Percentiles rank a stretch among this genome's conserved stretches.
Conservation (phyloP, 257 asterid species). For the Fraxinus pennsylvanica region DNA sequence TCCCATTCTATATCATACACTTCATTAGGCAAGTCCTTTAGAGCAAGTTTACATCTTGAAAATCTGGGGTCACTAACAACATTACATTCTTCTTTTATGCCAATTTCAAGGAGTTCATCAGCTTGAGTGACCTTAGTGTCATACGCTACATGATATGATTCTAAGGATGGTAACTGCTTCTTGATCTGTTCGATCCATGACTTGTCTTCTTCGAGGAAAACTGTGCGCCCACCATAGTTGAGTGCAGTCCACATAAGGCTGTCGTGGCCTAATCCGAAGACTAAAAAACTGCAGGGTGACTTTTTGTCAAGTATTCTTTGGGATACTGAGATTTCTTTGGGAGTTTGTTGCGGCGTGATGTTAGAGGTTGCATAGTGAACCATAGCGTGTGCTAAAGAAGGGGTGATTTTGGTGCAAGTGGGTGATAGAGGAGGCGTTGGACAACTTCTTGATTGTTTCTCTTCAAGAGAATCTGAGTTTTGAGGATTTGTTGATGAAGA, state of each 20-base stretch:
- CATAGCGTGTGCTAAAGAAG: slow-evolving; percentile 63
- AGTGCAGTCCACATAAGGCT: slow-evolving; percentile 92
- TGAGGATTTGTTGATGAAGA: background rate
- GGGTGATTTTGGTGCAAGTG: slow-evolving; percentile 64
- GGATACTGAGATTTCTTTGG: slow-evolving; percentile 68
- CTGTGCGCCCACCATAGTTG: slow-evolving; percentile 78
- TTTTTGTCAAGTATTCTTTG: slow-evolving; percentile 56
- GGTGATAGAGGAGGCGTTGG: slow-evolving; percentile 30
- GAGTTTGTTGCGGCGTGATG: slow-evolving; percentile 88
- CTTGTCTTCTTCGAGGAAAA: slow-evolving; percentile 78
- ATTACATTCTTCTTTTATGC: slow-evolving; percentile 53
- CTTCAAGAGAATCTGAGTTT: slow-evolving; percentile 24
- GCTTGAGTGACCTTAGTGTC: slow-evolving; percentile 72
- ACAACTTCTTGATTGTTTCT: slow-evolving; percentile 27
- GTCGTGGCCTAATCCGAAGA: slow-evolving; percentile 84
- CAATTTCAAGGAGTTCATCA: slow-evolving; percentile 57
- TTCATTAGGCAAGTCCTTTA: slow-evolving; percentile 59
- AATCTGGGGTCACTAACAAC: slow-evolving; percentile 65
- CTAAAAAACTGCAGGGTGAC: slow-evolving; percentile 81
- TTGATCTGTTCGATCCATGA: slow-evolving; percentile 70
- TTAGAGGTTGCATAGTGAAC: slow-evolving; percentile 80
- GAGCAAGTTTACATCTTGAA: slow-evolving; percentile 64
- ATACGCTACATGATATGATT: slow-evolving; percentile 68
- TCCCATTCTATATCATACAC: slow-evolving; percentile 82
- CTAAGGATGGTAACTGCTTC: slow-evolving; percentile 51